Conservation (phyloP, 1,284 basidiomycete species). For the Athelia psychrophila region DNA sequence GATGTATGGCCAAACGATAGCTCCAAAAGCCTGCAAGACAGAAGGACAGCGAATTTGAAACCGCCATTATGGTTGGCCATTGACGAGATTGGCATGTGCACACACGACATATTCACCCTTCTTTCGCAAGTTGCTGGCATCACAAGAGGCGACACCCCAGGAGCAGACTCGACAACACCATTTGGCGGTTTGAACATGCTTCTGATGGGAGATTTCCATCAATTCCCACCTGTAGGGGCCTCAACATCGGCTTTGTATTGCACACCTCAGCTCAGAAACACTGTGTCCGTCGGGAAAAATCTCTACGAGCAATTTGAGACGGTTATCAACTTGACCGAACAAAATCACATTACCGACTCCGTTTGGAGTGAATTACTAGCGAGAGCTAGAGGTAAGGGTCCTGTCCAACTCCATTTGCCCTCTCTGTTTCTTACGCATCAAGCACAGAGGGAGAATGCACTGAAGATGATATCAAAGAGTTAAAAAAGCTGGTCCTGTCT, state of each 20-base stretch:
- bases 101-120: neutral
- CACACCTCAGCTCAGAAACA: conserved; percentile 5
- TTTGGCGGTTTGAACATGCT: conserved; percentile 30
- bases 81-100: neutral
- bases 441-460: conserved; percentile 20
- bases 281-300: conserved; percentile 13
- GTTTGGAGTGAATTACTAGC: conserved; percentile 24
- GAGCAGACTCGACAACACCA: neutral
- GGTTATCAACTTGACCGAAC: conserved; percentile 27
- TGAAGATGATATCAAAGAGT: conserved; percentile 19
- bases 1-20: neutral
- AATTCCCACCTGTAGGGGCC: conserved; percentile 32
- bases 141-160: neutral
- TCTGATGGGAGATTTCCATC: conserved; percentile 33
- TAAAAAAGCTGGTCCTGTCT: conserved; percentile 20
- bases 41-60: neutral
- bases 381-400: too few relatives aligned
- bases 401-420: too few relatives aligned
- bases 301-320: conserved; percentile 29
- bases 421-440: too few relatives aligned
- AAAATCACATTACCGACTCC: conserved; percentile 22
- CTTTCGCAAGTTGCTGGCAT: neutral
- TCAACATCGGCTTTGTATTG: conserved; percentile 21
- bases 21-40: neutral
- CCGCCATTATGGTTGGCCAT: neutral